Base-by-base conservation (phyloP, 305 asterid genomes). In the Fraxinus paxiana region DNA sequence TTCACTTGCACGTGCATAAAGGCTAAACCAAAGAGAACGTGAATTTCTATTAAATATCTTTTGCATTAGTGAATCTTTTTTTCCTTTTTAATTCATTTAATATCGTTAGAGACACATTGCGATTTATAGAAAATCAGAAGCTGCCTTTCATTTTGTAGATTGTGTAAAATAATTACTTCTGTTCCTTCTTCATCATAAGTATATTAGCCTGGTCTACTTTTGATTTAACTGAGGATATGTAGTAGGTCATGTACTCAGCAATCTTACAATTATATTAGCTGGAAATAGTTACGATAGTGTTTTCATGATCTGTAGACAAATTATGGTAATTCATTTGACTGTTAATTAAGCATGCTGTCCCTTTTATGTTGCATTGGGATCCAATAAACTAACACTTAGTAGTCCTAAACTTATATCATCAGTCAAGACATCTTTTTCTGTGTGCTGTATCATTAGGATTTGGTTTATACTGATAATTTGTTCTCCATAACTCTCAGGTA, bases 401-500 rank as follows among this genome's bases (percentile, higher is more conserved):
- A 69, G 75, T 31, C 30, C 12, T 15, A 31, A 33, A 46, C 24
- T 72, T 51, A 34, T 71, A 54, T 80, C 77, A 72, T 83, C 31
- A 7, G 75, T 63, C 30, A 38, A 78, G 17, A 41, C 65, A 38
- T 46, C 22, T 7, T 56, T 54, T 17, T 22, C 28, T 20, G 10
- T 82, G 8, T 56, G 17, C 83, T 61, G 73, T 59, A 20, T 31
- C 78, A 43, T 43, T 9, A 20, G 8, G n/a, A 38, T 35, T 71
- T 56, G 63, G 5, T 61, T 77, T 41, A 1, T 70, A 28, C 67
- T 71, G 56, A 43, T 67, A 17, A 15, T 41, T 10, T 31, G 1
- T 67, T 79, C 38, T 35, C 34, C 79, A 56, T 34, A 41, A 9
- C 69, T 86, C 83, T 77, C 93, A 96, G 99, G 93, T 96, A 12